These are phyloP conservation scores for Colletotrichum sidae DNA, from an alignment of 2,329 filamentous ascomycete species.

Conservation along the genomic window DNA sequence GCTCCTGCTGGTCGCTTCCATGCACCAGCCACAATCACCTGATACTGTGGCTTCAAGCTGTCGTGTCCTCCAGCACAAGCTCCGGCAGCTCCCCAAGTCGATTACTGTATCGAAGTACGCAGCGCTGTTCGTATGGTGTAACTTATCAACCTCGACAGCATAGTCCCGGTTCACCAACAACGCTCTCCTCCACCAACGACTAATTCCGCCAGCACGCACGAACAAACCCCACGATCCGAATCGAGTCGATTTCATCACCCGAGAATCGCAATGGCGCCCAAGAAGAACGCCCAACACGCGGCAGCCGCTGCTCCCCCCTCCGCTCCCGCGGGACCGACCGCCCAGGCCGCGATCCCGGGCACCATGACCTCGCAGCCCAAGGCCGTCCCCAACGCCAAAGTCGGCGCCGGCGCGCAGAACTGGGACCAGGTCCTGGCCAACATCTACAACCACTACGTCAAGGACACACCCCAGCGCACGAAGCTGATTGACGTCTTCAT, in stretches of 20 bases:
- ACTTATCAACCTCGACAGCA: constrained; percentile 24
- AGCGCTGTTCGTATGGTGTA: not conserved
- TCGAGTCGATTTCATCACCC: not conserved
- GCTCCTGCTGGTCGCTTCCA: not conserved
- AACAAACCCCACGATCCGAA: not conserved
- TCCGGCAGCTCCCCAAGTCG: constrained; percentile 24
- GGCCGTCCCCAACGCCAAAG: constrained; percentile 36
- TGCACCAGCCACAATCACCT: constrained; percentile 34
- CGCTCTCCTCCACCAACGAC: not conserved
- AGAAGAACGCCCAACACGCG: constrained; percentile 51
- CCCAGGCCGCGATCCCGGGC: constrained; percentile 37
- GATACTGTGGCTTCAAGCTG: constrained; percentile 44
- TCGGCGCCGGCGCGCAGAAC: constrained; percentile 42
- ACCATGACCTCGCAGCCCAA: constrained; percentile 38
- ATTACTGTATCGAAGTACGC: constrained; percentile 1
- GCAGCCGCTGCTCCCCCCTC: constrained; percentile 37
- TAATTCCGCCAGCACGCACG: constrained; percentile 3
- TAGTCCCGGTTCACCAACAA: constrained; percentile 15
- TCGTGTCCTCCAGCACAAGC: constrained; percentile 47
- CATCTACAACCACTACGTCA: constrained; percentile 82
- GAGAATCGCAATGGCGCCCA: constrained; percentile 59
- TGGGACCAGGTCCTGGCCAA: constrained; percentile 73
- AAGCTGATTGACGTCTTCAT: constrained; percentile 95
- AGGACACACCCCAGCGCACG: constrained; percentile 87
- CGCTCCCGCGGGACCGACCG: constrained; percentile 34